phyloP scores from a whole-genome alignment of 176 grass and related monocot species.

The barley (Hordeum vulgare) region DNA sequence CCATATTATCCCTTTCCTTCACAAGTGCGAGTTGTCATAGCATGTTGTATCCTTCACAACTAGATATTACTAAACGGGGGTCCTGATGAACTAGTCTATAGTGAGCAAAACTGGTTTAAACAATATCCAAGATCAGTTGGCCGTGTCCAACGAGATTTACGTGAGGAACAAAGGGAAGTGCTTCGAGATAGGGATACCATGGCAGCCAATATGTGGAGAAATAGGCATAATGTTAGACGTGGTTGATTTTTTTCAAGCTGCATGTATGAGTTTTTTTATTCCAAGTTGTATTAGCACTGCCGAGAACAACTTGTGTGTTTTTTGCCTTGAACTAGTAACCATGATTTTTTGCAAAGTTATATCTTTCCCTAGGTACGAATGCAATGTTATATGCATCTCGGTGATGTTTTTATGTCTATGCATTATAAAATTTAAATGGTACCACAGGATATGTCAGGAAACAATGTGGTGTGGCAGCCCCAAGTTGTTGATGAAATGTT shows the following conservation, averaged over 20 bases:
- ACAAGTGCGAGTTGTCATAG: not conserved
- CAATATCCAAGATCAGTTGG: not conserved
- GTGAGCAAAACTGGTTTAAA: not conserved
- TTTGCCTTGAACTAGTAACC: not conserved
- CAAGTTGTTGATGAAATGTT: no score
- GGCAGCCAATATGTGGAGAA: not conserved
- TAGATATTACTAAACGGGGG: not conserved
- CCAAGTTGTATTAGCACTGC: not conserved
- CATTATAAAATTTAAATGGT: no score
- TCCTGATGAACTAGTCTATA: not conserved
- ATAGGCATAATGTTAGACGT: not conserved
- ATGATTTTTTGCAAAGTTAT: not conserved
- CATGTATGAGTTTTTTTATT: not conserved
- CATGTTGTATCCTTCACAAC: constrained; percentile 17
- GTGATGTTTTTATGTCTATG: not conserved
- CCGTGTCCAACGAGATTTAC: not conserved
- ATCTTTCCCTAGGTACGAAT: not conserved
- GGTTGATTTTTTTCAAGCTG: not conserved
- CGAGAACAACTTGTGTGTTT: not conserved
- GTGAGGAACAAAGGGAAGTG: not conserved
- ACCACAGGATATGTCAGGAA: no score
- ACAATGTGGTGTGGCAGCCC: no score
- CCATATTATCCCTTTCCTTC: constrained; percentile 1
- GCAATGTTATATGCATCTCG: not conserved
- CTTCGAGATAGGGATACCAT: not conserved